Evolutionary conservation across 768 basidiomycete species (phyloP).

Genomic region (Mrakia hoshinonis): DNA sequence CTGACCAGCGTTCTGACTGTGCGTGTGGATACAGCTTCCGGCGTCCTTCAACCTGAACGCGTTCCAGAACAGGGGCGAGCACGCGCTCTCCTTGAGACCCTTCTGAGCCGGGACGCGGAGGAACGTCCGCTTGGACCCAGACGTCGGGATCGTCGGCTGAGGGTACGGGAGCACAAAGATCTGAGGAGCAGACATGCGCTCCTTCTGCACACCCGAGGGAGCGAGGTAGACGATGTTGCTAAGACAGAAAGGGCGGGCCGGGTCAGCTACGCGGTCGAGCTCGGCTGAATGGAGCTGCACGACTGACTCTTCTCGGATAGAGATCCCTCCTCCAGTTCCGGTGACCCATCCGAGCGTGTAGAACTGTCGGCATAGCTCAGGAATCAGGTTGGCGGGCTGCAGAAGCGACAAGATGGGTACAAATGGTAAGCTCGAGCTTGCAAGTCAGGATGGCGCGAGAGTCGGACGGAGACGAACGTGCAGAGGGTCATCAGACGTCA

Average conservation of each 20-base stretch:
- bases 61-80: conserved; percentile 87
- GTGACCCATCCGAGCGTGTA: conserved; percentile 87
- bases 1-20: conserved; percentile 63
- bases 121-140: conserved; percentile 63
- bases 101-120: conserved; percentile 61
- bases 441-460: neutral
- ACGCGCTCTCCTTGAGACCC: conserved; percentile 70
- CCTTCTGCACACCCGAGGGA: conserved; percentile 84
- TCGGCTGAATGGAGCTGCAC: neutral
- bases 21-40: conserved; percentile 82
- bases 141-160: conserved; percentile 50
- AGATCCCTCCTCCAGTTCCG: conserved; percentile 54
- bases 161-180: conserved; percentile 82
- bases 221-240: conserved; percentile 77
- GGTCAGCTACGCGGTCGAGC: neutral
- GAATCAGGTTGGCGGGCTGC: conserved; percentile 77
- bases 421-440: neutral
- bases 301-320: conserved; percentile 57
- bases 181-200: conserved; percentile 57
- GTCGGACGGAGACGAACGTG: conserved; percentile 43
- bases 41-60: conserved; percentile 71
- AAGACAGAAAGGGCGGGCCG: neutral
- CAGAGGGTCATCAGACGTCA: conserved; percentile 53
- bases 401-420: neutral
- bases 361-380: conserved; percentile 72